Percentiles rank a stretch among this genome's conserved stretches.
These are phyloP conservation scores for Candida vaughaniae DNA, from an alignment of 805 yeast genomes.

Conservation along the genomic window DNA sequence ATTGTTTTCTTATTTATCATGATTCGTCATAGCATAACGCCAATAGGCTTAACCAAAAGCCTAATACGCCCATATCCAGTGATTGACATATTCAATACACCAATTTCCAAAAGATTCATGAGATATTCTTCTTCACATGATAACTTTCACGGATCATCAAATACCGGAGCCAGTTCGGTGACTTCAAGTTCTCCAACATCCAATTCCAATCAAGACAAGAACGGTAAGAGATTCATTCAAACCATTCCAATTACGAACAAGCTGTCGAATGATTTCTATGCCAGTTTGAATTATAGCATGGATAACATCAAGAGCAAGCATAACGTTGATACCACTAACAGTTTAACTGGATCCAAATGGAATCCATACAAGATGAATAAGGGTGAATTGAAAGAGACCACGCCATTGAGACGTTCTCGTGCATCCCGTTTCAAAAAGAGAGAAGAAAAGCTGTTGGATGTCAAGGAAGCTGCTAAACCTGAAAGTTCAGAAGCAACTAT, in stretches of 20 bases:
- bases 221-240: conserved; percentile 33
- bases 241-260: conserved; percentile 28
- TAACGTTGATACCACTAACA: conserved; percentile 11
- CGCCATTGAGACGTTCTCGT: conserved; percentile 31
- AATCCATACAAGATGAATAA: conserved; percentile 8
- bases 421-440: conserved; percentile 22
- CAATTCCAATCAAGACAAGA: conserved; percentile 11
- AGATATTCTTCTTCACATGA: conserved; percentile 22
- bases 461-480: not conserved
- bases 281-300: conserved; percentile 21
- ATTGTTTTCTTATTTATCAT: too few relatives aligned
- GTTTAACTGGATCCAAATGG: conserved; percentile 27
- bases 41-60: not conserved
- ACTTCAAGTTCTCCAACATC: conserved; percentile 2
- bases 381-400: conserved; percentile 7
- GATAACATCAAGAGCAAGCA: conserved; percentile 11
- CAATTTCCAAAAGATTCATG: conserved; percentile 8
- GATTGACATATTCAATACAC: too few relatives aligned
- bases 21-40: not conserved
- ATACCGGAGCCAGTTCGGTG: conserved; percentile 6
- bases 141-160: conserved; percentile 6
- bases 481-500: conserved; percentile 2
- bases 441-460: not conserved
- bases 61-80: too few relatives aligned
- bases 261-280: conserved; percentile 19